Base-by-base conservation (phyloP, 1,284 basidiomycete species). In the Cryptococcus wingfieldii region DNA sequence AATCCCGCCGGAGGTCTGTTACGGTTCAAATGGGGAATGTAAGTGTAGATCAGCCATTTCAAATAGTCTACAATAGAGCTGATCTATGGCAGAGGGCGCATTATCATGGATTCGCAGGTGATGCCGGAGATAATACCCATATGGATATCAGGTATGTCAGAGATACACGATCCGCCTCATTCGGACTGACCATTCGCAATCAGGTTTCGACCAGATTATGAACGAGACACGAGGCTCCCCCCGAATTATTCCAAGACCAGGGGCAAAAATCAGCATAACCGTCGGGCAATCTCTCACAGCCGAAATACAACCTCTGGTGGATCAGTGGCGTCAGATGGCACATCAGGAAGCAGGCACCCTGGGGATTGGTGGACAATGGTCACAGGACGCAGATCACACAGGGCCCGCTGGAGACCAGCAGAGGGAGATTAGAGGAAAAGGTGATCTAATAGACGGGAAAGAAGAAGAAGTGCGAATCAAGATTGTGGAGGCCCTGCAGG, bases 11-110 rank as follows among this genome's bases (percentile, higher is more conserved):
- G 81, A 9, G 77, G 80, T 43, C 73, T 98, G 58, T 80, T 86
- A 6, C 80, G 90, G 46, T 98, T 98, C 78, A 96, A 96, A 79
- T 98, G 95, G 96, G 96, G 95, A 55, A 81, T 97, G 86, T 91
- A 72, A 74, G 89, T 87, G 23, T 23, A 23, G 16, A 23, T 25
- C 9, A 19, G 23, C 37, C n/a, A 3, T 12, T 0, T 45, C 34
- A 39, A 46, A 13, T 7, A 23, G 8, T n/a, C 6, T 34, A 23
- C 31, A 34, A 2, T 34, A 34, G 58, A 43, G 16, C 38, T 34
- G 27, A 34, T 53, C 34, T 38, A 34, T 34, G 23, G 25, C 68
- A 92, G 90, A 41, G 88, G 88, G 38, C 83, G 90, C 14, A 88
- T 95, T 47, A 71, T 95, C 47, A 90, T 92, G 85, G 89, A 93